These are phyloP conservation scores for Colletotrichum brevisporum DNA, from an alignment of 2,329 filamentous ascomycete genomes.

Conservation along the genomic window DNA sequence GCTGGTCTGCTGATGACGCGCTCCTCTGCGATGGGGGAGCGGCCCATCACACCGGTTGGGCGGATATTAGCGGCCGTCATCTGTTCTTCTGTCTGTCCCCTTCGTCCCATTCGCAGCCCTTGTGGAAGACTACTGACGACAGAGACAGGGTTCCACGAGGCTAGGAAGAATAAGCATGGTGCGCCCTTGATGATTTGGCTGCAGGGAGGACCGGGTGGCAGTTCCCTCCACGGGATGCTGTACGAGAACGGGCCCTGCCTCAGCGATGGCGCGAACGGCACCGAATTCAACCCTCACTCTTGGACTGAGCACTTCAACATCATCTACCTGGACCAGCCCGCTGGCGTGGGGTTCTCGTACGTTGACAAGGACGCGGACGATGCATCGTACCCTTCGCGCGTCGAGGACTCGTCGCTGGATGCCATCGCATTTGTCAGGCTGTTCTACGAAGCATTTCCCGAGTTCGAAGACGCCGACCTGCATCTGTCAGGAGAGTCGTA, in stretches of 20 bases:
- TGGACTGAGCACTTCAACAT: conserved; percentile 65
- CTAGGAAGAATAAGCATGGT: conserved; percentile 43
- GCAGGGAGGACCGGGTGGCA: conserved; percentile 72
- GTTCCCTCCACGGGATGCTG: conserved; percentile 67
- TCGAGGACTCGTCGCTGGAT: conserved; percentile 10
- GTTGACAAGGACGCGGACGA: conserved; percentile 7
- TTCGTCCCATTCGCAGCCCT: background rate
- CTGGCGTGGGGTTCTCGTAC: conserved; percentile 42
- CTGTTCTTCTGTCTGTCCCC: conserved; percentile 29
- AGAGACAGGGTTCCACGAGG: conserved; percentile 48
- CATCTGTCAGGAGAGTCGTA: conserved; percentile 24
- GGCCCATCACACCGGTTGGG: conserved; percentile 17
- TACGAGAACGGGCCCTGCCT: conserved; percentile 66
- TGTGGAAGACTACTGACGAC: background rate
- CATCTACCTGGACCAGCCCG: conserved; percentile 43
- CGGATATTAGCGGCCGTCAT: conserved; percentile 19
- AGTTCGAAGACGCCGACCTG: background rate
- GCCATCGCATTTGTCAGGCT: conserved; percentile 15
- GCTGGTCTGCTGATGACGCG: conserved; percentile 20
- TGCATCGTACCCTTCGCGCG: background rate
- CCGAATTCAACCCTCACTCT: conserved; percentile 66
- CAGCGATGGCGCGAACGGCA: conserved; percentile 60
- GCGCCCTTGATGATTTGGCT: conserved; percentile 67
- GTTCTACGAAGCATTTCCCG: conserved; percentile 20
- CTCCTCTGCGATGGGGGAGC: conserved; percentile 19